Evolutionary conservation across 2,329 filamentous ascomycete species (phyloP), one percentile per base, ranked within the genome.

Genomic region (Neonectria ditissima): DNA sequence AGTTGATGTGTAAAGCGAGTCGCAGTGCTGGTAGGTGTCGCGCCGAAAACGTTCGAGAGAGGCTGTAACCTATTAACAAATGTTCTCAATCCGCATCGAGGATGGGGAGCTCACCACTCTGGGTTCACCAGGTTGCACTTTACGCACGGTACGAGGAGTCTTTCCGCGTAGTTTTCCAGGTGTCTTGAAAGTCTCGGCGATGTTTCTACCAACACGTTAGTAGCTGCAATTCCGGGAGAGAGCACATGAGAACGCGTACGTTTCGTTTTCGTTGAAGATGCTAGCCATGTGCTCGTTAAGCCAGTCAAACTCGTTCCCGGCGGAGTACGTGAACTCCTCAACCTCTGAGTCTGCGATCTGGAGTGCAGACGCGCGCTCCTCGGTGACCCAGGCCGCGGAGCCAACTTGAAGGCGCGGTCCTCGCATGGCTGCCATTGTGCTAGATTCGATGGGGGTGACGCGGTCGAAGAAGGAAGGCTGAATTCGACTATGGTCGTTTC

Each of bases 281-380:
- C 97, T 93, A 53, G 89, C 89, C 95, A 99, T 97, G 79, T 99
- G 96, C 81, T 98, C 96, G 75, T 99, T 98, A 73, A 99, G 84
- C 96, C 96, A 99, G 77, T 98, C 94, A 75, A 98, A 83, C 78
- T 99, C 96, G 80, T 98, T 97, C 62, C 92, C 89, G 66, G 93
- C 94, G 30, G 94, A 93, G 80, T 92, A 98, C 45, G 92, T 89
- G 75, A 98, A 97, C 80, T 99, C 97, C 70, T 98, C 95, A 58
- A 92, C 87, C 78, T 98, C 96, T 59, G 93, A 87, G 50, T 91
- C 86, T 16, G 92, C 87, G 67, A 97, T 89, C 69, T 92, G 87
- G 58, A 89, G 82, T 14, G 93, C 90, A 74, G 94, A 92, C 45
- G 90, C 86, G 72, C 94, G 88, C 83, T 99, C 96, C 69, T 93